Conservation (phyloP, 2,329 filamentous ascomycete genomes). For the Hypoxylon rubiginosum region DNA sequence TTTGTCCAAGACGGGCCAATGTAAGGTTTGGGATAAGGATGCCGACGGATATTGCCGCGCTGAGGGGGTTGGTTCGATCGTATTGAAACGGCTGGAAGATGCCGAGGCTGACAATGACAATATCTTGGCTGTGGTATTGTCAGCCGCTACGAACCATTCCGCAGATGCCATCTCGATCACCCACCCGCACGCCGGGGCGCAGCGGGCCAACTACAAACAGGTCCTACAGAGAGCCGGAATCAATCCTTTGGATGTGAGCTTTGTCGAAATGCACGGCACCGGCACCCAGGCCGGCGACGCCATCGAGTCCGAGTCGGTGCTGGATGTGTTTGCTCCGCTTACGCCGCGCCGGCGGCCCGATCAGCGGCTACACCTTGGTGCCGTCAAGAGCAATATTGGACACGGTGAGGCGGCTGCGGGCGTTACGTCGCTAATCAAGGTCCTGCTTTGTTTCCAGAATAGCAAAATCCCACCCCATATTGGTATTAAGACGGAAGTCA, state of each 20-base stretch:
- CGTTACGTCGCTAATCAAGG: slow-evolving; percentile 56
- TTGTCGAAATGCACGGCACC: slow-evolving; percentile 78
- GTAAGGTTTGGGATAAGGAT: slow-evolving; percentile 60
- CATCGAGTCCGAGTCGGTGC: slow-evolving; percentile 73
- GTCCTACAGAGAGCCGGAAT: slow-evolving; percentile 70
- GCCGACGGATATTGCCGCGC: slow-evolving; percentile 62
- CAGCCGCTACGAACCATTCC: slow-evolving; percentile 77
- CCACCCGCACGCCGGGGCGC: slow-evolving; percentile 74
- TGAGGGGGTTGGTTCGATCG: slow-evolving; percentile 43
- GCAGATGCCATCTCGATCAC: slow-evolving; percentile 79
- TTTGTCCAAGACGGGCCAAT: slow-evolving; percentile 62
- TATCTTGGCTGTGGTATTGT: slow-evolving; percentile 57
- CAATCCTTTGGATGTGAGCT: slow-evolving; percentile 67
- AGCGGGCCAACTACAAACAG: slow-evolving; percentile 70
- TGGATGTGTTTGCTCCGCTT: slow-evolving; percentile 69
- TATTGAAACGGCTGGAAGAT: slow-evolving; percentile 48
- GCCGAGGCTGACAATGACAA: slow-evolving; percentile 61
- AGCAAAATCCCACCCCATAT: slow-evolving; percentile 61
- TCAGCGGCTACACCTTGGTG: slow-evolving; percentile 60
- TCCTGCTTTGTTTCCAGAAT: slow-evolving; percentile 61
- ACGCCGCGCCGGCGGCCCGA: slow-evolving; percentile 57
- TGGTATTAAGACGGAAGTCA: slow-evolving; percentile 63
- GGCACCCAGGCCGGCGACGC: slow-evolving; percentile 79
- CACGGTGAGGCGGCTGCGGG: slow-evolving; percentile 62
- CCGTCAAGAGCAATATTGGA: slow-evolving; percentile 63